A percentile compares a stretch with the other conserved stretches of the same genome.
These are phyloP conservation scores for Saturnispora hagleri DNA, from an alignment of 805 yeast genomes.

Conservation along the genomic window DNA sequence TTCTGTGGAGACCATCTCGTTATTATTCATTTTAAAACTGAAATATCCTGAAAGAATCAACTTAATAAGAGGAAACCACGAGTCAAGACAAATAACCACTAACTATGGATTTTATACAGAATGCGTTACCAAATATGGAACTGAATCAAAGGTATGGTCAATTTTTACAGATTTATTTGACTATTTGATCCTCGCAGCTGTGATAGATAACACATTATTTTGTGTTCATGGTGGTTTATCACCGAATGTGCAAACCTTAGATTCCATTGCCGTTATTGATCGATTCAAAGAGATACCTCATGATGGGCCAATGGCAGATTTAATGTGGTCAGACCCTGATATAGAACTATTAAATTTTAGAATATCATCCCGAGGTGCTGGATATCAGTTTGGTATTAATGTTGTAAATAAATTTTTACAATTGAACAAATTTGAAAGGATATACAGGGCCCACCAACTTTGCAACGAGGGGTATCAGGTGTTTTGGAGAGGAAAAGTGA, in stretches of 20 bases:
- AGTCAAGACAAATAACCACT: conserved; percentile 92
- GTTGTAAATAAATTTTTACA: conserved; percentile 81
- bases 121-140: conserved; percentile 81
- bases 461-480: conserved; percentile 95
- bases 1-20: conserved; percentile 83
- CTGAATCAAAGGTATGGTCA: conserved; percentile 68
- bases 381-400: conserved; percentile 88
- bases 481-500: conserved; percentile 80
- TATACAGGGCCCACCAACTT: conserved; percentile 89
- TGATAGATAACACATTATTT: conserved; percentile 81
- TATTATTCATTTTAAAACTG: conserved; percentile 72
- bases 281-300: conserved; percentile 94
- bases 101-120: conserved; percentile 96
- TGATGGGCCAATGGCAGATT: conserved; percentile 98
- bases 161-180: conserved; percentile 90
- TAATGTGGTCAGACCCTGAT: conserved; percentile 98
- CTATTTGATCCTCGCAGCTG: conserved; percentile 78
- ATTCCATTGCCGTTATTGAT: conserved; percentile 84
- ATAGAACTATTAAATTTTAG: conserved; percentile 71
- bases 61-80: conserved; percentile 91
- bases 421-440: conserved; percentile 68
- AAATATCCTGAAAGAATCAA: conserved; percentile 81
- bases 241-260: conserved; percentile 89
- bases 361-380: conserved; percentile 93
- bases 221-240: conserved; percentile 97